Percentiles rank a stretch among this genome's conserved stretches.
Conservation (phyloP, 2,329 filamentous ascomycete genomes). For the Colletotrichum spaethianum region DNA sequence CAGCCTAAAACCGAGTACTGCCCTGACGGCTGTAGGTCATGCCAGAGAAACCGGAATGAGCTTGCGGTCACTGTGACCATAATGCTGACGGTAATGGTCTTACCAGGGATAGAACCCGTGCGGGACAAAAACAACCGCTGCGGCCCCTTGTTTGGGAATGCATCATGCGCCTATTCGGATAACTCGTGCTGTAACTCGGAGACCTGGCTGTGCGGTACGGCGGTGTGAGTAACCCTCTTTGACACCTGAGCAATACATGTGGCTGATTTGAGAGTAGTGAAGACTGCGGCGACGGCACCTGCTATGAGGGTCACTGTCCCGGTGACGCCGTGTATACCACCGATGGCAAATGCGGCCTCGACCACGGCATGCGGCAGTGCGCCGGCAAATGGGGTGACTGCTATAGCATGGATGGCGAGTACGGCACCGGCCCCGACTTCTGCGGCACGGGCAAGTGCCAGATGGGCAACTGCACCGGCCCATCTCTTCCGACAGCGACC, state of each 20-base stretch:
- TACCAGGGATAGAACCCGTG: too few species aligned
- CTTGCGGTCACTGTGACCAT: too few species aligned
- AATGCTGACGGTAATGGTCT: too few species aligned
- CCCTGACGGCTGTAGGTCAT: too few species aligned
- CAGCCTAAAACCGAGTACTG: too few species aligned
- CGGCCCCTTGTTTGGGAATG: background rate
- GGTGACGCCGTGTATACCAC: constrained; percentile 49
- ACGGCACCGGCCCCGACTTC: constrained; percentile 18
- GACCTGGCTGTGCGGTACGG: constrained; percentile 3
- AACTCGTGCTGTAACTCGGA: constrained; percentile 5
- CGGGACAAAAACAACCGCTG: background rate
- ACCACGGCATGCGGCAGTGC: constrained; percentile 49
- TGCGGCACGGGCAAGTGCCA: constrained; percentile 43
- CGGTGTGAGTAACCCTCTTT: background rate
- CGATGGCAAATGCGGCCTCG: constrained; percentile 52
- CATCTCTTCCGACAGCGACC: too few species aligned
- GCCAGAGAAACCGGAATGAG: too few species aligned
- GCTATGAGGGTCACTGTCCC: constrained; percentile 50
- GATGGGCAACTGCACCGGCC: constrained; percentile 43
- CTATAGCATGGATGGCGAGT: constrained; percentile 27
- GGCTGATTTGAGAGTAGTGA: constrained; percentile 42
- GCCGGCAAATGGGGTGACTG: constrained; percentile 50
- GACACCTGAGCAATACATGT: background rate
- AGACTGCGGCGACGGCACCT: constrained; percentile 51
- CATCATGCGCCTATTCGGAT: background rate